A percentile compares a stretch with the other conserved stretches of the same genome.
These are phyloP conservation scores for Coprinellus micaceus DNA, from an alignment of 768 basidiomycete species.

Conservation along the genomic window DNA sequence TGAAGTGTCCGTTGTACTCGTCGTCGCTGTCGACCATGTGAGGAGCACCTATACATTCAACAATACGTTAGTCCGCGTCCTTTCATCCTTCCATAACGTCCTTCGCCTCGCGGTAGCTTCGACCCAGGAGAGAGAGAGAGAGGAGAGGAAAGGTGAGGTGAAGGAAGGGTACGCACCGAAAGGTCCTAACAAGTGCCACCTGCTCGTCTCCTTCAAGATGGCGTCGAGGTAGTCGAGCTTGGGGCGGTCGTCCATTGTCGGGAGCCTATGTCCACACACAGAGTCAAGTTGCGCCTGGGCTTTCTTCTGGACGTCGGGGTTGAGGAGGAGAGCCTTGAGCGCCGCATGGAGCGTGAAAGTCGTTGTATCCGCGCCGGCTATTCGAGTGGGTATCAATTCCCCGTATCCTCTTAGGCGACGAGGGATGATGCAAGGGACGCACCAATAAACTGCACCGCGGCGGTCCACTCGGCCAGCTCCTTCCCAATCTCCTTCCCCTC, in stretches of 20 bases:
- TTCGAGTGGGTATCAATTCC: slow-evolving; percentile 23
- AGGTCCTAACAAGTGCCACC: slow-evolving; percentile 19
- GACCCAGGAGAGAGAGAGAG: too few species aligned
- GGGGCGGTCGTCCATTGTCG: slow-evolving; percentile 21
- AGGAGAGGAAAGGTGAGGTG: too few species aligned
- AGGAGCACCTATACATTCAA: not conserved
- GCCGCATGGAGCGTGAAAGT: slow-evolving; percentile 18
- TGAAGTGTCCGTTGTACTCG: slow-evolving; percentile 1
- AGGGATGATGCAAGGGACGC: not conserved
- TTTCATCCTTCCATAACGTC: too few species aligned
- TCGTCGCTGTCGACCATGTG: slow-evolving; percentile 4
- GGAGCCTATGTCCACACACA: slow-evolving; percentile 23
- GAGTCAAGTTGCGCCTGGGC: slow-evolving; percentile 30
- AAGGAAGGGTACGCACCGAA: too few species aligned
- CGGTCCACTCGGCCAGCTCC: slow-evolving; percentile 1
- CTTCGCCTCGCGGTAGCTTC: too few species aligned
- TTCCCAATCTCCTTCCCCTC: not conserved
- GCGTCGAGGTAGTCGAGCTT: slow-evolving; percentile 25
- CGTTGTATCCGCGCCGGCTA: slow-evolving; percentile 34
- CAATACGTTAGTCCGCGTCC: not conserved
- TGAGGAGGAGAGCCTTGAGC: slow-evolving; percentile 22
- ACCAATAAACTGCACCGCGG: slow-evolving; percentile 3
- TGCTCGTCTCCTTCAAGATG: slow-evolving; percentile 21
- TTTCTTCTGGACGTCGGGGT: slow-evolving; percentile 22
- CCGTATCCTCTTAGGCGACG: too few species aligned